Base-by-base conservation (phyloP, 768 basidiomycete genomes). In the Termitomyces sp. region DNA sequence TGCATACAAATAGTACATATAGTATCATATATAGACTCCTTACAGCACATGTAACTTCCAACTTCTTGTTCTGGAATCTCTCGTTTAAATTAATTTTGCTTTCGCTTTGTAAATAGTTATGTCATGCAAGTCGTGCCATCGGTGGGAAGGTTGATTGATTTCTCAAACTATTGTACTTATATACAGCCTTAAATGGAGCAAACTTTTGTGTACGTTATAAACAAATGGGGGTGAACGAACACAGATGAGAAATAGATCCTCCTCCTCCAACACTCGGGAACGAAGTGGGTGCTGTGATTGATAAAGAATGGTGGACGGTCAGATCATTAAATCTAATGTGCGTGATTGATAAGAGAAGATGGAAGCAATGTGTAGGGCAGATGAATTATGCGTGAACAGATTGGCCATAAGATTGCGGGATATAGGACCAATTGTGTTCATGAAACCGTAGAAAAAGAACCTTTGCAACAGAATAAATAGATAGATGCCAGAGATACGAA, bases 321-420 rank as follows among this genome's bases (percentile, higher is more conserved):
- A 63, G 65, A 63, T 65, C 64, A 67, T 64, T 69, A 65, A 47
- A 61, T 64, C 64, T 59, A 53, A 29, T 37, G 26, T 42, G 42
- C 31, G 63, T 53, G 56, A 59, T 47, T 46, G 50, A 51, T 54
- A 39, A 31, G 18, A 31, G 18, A 50, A 59, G 29, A 59, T 63
- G 49, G 55, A 59, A 58, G 49, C 51, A 49, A 37, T 53, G 49
- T 37, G 18, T 53, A 42, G 55, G 34, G 32, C 50, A 56, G 52
- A 46, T 58, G 63, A 52, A 62, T 61, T 65, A 61, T 47, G 42
- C 56, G 53, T 62, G 55, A 61, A 59, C 58, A 39, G n/a, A 46
- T 29, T 41, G 53, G 50, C 60, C 61, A 56, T 60, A 27, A 39
- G 59, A 56, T 26, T 61, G 59, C 32, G 51, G 62, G 62, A 65